Evolutionary conservation across 108 stramenopile genomes (phyloP).

Genomic region (Bacterosira constricta): DNA sequence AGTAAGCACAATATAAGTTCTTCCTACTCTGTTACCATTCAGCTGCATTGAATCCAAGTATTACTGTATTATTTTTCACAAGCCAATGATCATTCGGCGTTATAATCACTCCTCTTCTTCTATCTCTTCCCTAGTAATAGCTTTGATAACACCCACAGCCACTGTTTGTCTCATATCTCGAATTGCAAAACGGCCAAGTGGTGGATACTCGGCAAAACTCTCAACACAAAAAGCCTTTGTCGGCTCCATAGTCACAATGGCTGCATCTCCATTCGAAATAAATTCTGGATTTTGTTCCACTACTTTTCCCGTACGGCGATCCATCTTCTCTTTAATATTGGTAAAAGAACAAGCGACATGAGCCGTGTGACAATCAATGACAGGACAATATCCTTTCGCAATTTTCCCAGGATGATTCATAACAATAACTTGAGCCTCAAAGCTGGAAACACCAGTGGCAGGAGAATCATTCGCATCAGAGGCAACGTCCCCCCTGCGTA

Average conservation of each 20-base stretch:
- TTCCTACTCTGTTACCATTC: too few species aligned
- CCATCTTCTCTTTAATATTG: constrained; percentile 79
- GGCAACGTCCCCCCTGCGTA: constrained; percentile 85
- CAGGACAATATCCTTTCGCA: constrained; percentile 81
- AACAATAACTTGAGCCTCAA: constrained; percentile 88
- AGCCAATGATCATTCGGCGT: too few species aligned
- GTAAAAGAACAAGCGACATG: constrained; percentile 95
- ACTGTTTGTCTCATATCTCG: constrained; percentile 93
- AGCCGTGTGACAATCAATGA: constrained; percentile 95
- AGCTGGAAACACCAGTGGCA: constrained; percentile 57
- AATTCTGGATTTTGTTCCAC: constrained; percentile 84
- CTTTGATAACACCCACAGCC: constrained; percentile 97
- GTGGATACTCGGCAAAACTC: constrained; percentile 90
- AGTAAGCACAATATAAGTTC: too few species aligned
- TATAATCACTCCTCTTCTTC: neutral
- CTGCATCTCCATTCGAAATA: constrained; percentile 82
- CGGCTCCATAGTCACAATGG: constrained; percentile 64
- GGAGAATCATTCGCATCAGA: constrained; percentile 81
- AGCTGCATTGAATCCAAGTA: neutral
- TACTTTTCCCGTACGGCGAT: constrained; percentile 81
- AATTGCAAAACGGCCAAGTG: constrained; percentile 97
- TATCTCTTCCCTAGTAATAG: constrained; percentile 14
- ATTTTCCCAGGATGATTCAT: constrained; percentile 89
- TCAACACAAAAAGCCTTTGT: constrained; percentile 93
- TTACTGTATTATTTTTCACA: neutral